These are phyloP conservation scores for Paramecium caudatum DNA, from an alignment of 73 alveolate species.

Conservation along the genomic window DNA sequence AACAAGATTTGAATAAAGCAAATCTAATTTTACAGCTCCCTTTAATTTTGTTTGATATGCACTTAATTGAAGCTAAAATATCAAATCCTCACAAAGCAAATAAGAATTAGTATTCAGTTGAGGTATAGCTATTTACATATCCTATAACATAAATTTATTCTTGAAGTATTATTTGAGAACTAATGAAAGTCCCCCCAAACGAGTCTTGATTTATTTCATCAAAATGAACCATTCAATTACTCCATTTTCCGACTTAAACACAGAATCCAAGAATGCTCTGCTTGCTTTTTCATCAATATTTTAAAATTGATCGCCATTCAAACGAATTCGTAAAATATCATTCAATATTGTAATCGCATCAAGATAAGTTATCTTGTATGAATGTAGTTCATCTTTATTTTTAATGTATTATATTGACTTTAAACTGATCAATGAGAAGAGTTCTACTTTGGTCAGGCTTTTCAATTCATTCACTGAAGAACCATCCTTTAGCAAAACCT, in stretches of 20 bases:
- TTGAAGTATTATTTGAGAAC: constrained; percentile 14
- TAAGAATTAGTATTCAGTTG: constrained; percentile 31
- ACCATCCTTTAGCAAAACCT: constrained; percentile 45
- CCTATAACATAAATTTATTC: constrained; percentile 8
- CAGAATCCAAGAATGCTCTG: constrained; percentile 52
- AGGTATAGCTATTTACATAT: background rate
- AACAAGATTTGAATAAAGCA: background rate
- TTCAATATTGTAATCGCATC: constrained; percentile 44
- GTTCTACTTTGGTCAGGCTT: constrained; percentile 25
- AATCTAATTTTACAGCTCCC: constrained; percentile 35
- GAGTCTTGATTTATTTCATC: background rate
- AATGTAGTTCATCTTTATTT: constrained; percentile 35
- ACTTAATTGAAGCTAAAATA: background rate
- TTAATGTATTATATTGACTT: constrained; percentile 15
- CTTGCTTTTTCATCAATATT: constrained; percentile 53
- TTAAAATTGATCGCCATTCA: constrained; percentile 4
- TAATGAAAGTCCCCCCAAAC: constrained; percentile 14
- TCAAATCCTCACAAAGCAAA: constrained; percentile 20
- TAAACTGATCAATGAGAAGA: constrained; percentile 1
- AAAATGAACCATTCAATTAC: constrained; percentile 54
- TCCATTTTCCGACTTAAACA: constrained; percentile 45
- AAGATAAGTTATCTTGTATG: constrained; percentile 15
- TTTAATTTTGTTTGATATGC: constrained; percentile 13
- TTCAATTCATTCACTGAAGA: constrained; percentile 6
- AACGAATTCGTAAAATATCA: constrained; percentile 26